These are phyloP conservation scores for Bipolaris bicolor DNA, from an alignment of 2,329 filamentous ascomycete species.

Conservation along the genomic window DNA sequence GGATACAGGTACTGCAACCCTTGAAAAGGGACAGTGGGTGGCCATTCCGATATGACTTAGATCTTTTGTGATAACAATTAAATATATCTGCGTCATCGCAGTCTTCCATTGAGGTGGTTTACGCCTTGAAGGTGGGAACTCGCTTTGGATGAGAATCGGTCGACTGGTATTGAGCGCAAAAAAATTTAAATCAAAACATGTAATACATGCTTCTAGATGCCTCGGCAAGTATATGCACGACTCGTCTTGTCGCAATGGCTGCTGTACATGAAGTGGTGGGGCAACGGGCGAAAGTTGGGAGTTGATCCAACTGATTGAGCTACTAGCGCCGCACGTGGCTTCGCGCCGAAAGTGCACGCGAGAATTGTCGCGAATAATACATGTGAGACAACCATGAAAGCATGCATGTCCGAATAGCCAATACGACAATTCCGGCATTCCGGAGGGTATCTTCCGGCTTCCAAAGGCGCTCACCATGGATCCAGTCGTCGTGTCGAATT, in stretches of 20 bases:
- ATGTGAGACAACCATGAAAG: conserved; percentile 27
- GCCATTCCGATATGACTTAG: not conserved
- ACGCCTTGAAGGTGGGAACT: not conserved
- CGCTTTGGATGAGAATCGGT: not conserved
- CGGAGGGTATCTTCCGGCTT: conserved; percentile 25
- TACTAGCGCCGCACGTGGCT: conserved; percentile 18
- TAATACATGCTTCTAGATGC: too few relatives aligned
- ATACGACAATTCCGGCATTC: conserved; percentile 23
- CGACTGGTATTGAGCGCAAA: too few relatives aligned
- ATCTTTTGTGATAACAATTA: not conserved
- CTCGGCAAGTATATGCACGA: too few relatives aligned
- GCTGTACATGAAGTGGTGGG: not conserved
- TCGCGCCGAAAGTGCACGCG: conserved; percentile 26
- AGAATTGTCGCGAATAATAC: conserved; percentile 18
- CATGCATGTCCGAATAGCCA: conserved; percentile 39
- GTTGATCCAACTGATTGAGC: not conserved
- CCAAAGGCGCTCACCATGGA: conserved; percentile 28
- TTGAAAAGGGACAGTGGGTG: not conserved
- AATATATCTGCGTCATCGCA: not conserved
- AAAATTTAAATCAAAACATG: too few relatives aligned
- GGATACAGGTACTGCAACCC: not conserved
- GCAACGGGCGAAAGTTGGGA: not conserved
- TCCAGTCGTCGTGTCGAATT: conserved; percentile 30
- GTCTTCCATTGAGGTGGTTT: not conserved
- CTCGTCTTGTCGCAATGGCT: not conserved